Conservation (phyloP, 2,329 filamentous ascomycete species). For the Fonsecaea erecta region DNA sequence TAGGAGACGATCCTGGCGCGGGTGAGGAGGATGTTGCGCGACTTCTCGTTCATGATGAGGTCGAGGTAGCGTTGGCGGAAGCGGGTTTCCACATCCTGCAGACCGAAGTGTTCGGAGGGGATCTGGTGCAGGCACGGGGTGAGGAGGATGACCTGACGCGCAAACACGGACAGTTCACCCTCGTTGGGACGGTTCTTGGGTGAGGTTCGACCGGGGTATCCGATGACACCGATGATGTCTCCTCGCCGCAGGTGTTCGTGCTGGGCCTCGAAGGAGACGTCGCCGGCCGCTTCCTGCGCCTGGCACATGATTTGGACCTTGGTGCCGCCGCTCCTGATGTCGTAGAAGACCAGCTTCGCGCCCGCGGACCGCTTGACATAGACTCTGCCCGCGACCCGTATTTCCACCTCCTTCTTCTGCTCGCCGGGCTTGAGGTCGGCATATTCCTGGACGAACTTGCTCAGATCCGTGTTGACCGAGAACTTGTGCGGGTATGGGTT, state of each 20-base stretch:
- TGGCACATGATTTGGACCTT: constrained; percentile 94
- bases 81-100: constrained; percentile 92
- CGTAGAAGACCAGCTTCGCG: constrained; percentile 89
- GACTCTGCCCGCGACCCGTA: constrained; percentile 82
- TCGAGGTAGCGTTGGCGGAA: constrained; percentile 94
- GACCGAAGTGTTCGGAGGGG: constrained; percentile 87
- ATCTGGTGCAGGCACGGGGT: constrained; percentile 90
- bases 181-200: constrained; percentile 81
- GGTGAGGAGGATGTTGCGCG: constrained; percentile 80
- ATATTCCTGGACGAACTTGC: constrained; percentile 78
- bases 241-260: constrained; percentile 87
- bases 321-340: constrained; percentile 74
- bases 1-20: constrained; percentile 87
- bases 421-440: constrained; percentile 84
- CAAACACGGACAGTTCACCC: constrained; percentile 93
- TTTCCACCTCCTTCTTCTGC: constrained; percentile 71
- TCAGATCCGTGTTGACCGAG: constrained; percentile 79
- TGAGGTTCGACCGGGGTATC: constrained; percentile 81
- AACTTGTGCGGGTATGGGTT: constrained; percentile 96
- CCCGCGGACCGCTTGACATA: constrained; percentile 84
- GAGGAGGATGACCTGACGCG: constrained; percentile 80
- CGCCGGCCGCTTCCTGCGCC: constrained; percentile 73
- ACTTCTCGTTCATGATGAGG: constrained; percentile 92
- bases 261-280: constrained; percentile 78
- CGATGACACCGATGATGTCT: constrained; percentile 88